Evolutionary conservation across 441 rosid genomes (phyloP).

Genomic region (Corymbia calophylla): DNA sequence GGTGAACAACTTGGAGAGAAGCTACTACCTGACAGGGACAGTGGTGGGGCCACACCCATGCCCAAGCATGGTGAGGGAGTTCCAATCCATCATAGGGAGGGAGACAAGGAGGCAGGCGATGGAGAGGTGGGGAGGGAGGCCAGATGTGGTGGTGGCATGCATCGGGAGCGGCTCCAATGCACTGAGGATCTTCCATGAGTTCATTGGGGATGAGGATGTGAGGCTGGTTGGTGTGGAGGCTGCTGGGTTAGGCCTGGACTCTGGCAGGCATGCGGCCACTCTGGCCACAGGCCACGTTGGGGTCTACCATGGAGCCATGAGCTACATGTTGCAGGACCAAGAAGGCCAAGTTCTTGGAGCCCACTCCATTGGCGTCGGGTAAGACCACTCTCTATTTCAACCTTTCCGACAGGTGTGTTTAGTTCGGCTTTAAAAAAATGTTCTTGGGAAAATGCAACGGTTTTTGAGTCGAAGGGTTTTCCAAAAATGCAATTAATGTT

Average conservation of each 20-base stretch:
- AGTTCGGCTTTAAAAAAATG: fast-evolving
- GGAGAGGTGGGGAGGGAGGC: conserved; percentile 81
- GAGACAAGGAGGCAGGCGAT: conserved; percentile 69
- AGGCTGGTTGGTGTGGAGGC: conserved; percentile 74
- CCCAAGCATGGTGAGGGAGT: conserved; percentile 68
- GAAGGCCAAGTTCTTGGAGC: conserved; percentile 61
- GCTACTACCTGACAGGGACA: conserved; percentile 41
- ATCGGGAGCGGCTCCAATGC: conserved; percentile 83
- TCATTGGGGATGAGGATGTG: conserved; percentile 50
- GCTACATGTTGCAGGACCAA: conserved; percentile 61
- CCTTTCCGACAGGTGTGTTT: neutral
- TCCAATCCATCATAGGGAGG: conserved; percentile 70
- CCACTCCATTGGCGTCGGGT: conserved; percentile 75
- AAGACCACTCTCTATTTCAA: neutral
- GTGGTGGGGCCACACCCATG: conserved; percentile 82
- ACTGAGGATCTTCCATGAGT: conserved; percentile 67
- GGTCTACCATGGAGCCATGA: conserved; percentile 79
- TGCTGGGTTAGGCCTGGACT: conserved; percentile 64
- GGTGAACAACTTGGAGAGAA: conserved; percentile 34
- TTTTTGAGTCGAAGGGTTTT: fast-evolving
- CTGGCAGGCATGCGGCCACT: conserved; percentile 69
- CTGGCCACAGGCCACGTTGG: conserved; percentile 66
- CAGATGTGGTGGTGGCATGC: conserved; percentile 76
- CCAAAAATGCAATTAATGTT: neutral
- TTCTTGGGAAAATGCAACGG: too few species aligned